phyloP scores from a whole-genome alignment of 805 yeast genomes.

The Myxozyma kluyveri region DNA sequence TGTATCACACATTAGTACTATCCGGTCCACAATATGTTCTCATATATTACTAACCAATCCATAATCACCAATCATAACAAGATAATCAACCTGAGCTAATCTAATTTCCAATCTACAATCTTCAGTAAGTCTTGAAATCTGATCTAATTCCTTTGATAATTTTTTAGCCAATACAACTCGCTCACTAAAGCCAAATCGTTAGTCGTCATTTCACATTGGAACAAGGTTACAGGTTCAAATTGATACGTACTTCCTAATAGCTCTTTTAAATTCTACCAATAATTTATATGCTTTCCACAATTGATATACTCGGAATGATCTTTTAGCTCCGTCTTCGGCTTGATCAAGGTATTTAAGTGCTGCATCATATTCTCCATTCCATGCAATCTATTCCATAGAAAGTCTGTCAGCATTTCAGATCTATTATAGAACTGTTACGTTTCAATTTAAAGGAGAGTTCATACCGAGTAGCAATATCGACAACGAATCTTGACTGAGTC shows the following conservation, averaged over 20 bases:
- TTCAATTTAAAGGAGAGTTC: background rate
- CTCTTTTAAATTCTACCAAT: conserved; percentile 12
- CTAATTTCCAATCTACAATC: conserved; percentile 11
- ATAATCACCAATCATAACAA: conserved; percentile 2
- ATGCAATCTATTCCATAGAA: background rate
- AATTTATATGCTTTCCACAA: conserved; percentile 9
- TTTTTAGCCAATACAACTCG: conserved; percentile 1
- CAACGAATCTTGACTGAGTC: conserved; percentile 10
- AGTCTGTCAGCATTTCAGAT: background rate
- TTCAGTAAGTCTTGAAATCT: background rate
- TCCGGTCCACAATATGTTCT: background rate
- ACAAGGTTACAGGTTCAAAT: background rate
- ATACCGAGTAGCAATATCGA: conserved; percentile 4
- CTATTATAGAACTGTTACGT: background rate
- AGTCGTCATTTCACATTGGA: background rate
- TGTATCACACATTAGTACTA: no score
- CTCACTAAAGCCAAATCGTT: background rate
- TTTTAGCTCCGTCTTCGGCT: background rate
- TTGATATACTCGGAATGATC: conserved; percentile 9
- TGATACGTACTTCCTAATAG: conserved; percentile 8
- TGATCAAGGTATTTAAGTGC: background rate
- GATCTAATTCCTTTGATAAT: background rate
- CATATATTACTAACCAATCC: background rate
- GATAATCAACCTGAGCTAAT: conserved; percentile 9
- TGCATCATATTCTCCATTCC: conserved; percentile 4